phyloP scores from a whole-genome alignment of 768 basidiomycete species.

The Tulasnella sp. region DNA sequence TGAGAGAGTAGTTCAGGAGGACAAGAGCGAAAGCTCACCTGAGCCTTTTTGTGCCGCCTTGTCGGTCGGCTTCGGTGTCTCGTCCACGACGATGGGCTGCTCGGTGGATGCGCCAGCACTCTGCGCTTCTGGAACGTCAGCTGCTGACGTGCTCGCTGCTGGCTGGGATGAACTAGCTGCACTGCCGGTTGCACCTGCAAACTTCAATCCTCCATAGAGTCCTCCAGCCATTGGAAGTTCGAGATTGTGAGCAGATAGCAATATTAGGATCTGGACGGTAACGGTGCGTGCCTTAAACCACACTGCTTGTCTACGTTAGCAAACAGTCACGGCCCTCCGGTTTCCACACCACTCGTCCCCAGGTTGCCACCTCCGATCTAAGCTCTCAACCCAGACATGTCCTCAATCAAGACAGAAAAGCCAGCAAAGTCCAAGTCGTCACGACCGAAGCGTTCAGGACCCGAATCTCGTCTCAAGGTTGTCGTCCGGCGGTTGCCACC shows the following conservation, averaged over 20 bases:
- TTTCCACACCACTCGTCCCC: not conserved
- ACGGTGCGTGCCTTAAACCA: not conserved
- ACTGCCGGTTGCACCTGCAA: conserved; percentile 58
- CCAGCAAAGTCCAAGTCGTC: not conserved
- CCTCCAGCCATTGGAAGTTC: conserved; percentile 47
- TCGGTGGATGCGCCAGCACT: conserved; percentile 35
- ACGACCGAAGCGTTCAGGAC: not conserved
- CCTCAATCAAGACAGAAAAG: not conserved
- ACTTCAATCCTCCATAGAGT: conserved; percentile 82
- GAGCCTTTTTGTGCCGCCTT: conserved; percentile 16
- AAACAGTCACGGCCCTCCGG: not conserved
- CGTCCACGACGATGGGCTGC: conserved; percentile 35
- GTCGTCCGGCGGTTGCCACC: conserved; percentile 86
- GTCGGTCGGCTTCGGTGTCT: conserved; percentile 34
- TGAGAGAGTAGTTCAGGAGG: too few relatives aligned
- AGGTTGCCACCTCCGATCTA: not conserved
- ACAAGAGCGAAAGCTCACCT: conserved; percentile 29
- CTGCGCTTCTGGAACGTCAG: conserved; percentile 31
- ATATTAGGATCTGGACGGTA: not conserved
- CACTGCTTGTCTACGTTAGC: not conserved
- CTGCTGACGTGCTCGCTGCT: conserved; percentile 35
- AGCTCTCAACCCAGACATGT: not conserved
- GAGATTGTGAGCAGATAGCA: not conserved
- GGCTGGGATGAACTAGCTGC: conserved; percentile 45
- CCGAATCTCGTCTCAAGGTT: conserved; percentile 56